phyloP scores from a whole-genome alignment of 148 eudicot species.

The Chenopodium formosanum region DNA sequence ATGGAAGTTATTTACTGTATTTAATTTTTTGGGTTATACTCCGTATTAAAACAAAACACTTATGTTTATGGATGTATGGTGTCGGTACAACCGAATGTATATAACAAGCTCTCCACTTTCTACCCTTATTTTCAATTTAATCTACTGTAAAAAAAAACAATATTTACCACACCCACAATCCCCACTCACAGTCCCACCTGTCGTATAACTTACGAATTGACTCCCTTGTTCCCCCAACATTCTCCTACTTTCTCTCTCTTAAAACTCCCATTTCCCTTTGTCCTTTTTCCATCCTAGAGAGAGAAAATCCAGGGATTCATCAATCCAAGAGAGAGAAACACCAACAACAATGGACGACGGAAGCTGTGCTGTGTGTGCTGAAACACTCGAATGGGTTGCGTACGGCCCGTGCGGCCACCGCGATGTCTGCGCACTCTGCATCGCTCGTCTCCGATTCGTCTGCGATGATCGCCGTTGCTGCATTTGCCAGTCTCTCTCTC shows the following conservation, averaged over 20 bases:
- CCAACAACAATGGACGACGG: slow-evolving; percentile 10
- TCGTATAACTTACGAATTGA: too few species aligned
- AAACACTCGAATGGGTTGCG: slow-evolving; percentile 69
- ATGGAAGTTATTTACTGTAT: too few species aligned
- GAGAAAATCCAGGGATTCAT: not conserved
- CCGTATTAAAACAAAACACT: too few species aligned
- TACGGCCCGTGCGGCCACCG: slow-evolving; percentile 79
- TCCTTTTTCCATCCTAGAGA: not conserved
- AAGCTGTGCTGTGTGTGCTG: slow-evolving; percentile 82
- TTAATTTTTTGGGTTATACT: too few species aligned
- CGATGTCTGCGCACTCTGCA: slow-evolving; percentile 80
- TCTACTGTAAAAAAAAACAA: too few species aligned
- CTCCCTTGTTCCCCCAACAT: not conserved
- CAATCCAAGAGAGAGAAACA: not conserved
- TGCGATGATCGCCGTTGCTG: slow-evolving; percentile 80
- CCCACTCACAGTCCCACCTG: too few species aligned
- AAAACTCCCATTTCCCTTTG: not conserved
- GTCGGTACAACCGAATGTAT: too few species aligned
- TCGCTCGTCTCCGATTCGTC: slow-evolving; percentile 83
- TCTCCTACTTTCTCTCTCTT: not conserved
- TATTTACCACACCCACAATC: too few species aligned
- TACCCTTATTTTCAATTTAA: too few species aligned
- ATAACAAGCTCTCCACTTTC: too few species aligned
- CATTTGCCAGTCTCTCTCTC: slow-evolving; percentile 68
- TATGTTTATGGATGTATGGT: too few species aligned